phyloP scores from a whole-genome alignment of 352 stramenopile species.

The Pythium graminicola region DNA sequence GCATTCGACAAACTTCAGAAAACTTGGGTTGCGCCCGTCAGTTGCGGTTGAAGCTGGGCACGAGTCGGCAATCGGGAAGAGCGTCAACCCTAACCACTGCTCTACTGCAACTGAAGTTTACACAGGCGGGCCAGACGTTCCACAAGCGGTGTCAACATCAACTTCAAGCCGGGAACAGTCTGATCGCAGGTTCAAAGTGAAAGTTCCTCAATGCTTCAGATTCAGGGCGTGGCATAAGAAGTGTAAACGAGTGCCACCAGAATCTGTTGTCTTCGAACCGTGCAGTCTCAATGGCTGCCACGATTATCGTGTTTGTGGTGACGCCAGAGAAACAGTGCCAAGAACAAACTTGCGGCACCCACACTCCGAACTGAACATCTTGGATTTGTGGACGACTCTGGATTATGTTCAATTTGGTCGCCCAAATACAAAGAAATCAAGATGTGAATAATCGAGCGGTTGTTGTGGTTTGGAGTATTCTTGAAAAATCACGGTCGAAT shows the following conservation, averaged over 20 bases:
- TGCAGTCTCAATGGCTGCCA: background rate
- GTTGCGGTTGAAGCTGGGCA: slow-evolving; percentile 13
- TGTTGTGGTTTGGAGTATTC: background rate
- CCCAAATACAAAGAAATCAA: background rate
- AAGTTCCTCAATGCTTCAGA: slow-evolving; percentile 8
- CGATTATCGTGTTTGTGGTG: background rate
- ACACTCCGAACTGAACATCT: background rate
- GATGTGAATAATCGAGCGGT: background rate
- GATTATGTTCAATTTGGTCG: background rate
- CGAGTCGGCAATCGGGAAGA: slow-evolving; percentile 2
- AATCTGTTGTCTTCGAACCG: no score
- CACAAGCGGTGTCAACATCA: background rate
- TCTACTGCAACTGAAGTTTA: slow-evolving; percentile 29
- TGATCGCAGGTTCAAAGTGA: slow-evolving; percentile 1
- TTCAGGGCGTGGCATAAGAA: slow-evolving; percentile 7
- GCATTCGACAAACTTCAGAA: background rate
- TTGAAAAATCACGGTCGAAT: no score
- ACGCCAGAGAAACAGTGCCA: no score
- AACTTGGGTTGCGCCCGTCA: background rate
- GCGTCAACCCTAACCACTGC: slow-evolving; percentile 16
- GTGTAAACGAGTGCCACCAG: slow-evolving; percentile 17
- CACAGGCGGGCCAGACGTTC: slow-evolving; percentile 8
- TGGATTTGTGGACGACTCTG: slow-evolving; percentile 7
- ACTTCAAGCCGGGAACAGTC: slow-evolving; percentile 17
- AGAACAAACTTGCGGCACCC: no score